A percentile compares a stretch with the other conserved stretches of the same genome.
These are phyloP conservation scores for Aphanoascus verrucosus DNA, from an alignment of 2,329 filamentous ascomycete species.

Conservation along the genomic window DNA sequence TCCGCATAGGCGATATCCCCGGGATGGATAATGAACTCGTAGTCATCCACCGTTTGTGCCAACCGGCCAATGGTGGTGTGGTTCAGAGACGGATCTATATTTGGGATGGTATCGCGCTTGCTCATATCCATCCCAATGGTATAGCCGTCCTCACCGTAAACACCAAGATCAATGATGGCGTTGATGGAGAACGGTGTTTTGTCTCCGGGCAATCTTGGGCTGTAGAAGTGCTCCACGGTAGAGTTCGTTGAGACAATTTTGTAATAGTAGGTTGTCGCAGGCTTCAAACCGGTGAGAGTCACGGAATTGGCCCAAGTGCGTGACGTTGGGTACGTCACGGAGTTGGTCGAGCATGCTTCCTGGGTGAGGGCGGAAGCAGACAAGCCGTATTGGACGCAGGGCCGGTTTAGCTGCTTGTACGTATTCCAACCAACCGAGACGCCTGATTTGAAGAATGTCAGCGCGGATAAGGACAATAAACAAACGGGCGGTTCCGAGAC, in stretches of 20 bases:
- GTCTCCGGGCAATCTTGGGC: background rate
- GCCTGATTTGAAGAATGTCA: background rate
- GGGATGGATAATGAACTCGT: constrained; percentile 1
- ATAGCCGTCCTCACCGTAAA: background rate
- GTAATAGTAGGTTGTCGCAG: background rate
- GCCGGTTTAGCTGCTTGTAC: background rate
- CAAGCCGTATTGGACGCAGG: constrained; percentile 1
- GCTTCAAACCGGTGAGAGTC: background rate
- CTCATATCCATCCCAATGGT: constrained; percentile 1
- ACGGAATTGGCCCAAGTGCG: background rate
- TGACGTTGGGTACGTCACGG: background rate
- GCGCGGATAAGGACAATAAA: background rate
- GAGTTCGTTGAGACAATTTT: constrained; percentile 1
- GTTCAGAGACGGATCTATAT: background rate
- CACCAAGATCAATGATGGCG: constrained; percentile 1
- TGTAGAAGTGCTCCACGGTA: background rate
- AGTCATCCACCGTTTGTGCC: constrained; percentile 1
- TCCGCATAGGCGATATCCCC: constrained; percentile 1
- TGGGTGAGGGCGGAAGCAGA: constrained; percentile 1
- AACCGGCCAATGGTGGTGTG: constrained; percentile 2
- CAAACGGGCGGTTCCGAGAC: background rate
- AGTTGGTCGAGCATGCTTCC: background rate
- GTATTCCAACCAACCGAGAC: constrained; percentile 1
- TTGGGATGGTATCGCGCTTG: constrained; percentile 1
- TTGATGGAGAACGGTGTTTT: background rate